Evolutionary conservation across 345 rosid species (phyloP).

Genomic region (Cardamine occulta): DNA sequence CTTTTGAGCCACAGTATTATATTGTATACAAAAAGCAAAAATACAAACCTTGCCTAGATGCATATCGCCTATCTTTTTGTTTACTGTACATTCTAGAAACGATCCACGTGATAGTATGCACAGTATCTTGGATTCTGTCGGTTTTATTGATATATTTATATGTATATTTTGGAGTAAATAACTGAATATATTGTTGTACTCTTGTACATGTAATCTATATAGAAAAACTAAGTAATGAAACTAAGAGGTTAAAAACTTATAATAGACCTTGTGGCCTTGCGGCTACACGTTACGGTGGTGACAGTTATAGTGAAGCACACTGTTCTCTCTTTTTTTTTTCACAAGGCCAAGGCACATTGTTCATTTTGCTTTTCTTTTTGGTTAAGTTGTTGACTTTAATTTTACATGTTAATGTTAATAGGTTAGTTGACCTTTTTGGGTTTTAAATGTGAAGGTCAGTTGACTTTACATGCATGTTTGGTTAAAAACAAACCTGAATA

Average conservation of each 20-base stretch:
- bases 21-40: conserved; percentile 18
- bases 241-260: conserved; percentile 1
- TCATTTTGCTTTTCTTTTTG: conserved; percentile 32
- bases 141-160: not conserved
- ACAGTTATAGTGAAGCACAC: conserved; percentile 18
- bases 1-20: conserved; percentile 21
- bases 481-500: not conserved
- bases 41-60: conserved; percentile 11
- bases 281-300: conserved; percentile 3
- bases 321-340: conserved; percentile 25
- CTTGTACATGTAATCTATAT: not conserved
- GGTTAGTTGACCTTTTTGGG: conserved; percentile 33
- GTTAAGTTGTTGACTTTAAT: conserved; percentile 24
- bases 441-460: conserved; percentile 17
- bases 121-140: conserved; percentile 28
- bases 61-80: not conserved
- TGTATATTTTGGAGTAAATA: not conserved
- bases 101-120: conserved; percentile 30
- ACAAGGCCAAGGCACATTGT: conserved; percentile 8
- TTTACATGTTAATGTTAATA: conserved; percentile 25
- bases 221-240: not conserved
- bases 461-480: conserved; percentile 32
- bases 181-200: not conserved
- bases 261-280: not conserved
- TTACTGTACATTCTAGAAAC: conserved; percentile 36